Evolutionary conservation across 2,329 filamentous ascomycete genomes (phyloP).

Genomic region (Herpotrichia juniperi): DNA sequence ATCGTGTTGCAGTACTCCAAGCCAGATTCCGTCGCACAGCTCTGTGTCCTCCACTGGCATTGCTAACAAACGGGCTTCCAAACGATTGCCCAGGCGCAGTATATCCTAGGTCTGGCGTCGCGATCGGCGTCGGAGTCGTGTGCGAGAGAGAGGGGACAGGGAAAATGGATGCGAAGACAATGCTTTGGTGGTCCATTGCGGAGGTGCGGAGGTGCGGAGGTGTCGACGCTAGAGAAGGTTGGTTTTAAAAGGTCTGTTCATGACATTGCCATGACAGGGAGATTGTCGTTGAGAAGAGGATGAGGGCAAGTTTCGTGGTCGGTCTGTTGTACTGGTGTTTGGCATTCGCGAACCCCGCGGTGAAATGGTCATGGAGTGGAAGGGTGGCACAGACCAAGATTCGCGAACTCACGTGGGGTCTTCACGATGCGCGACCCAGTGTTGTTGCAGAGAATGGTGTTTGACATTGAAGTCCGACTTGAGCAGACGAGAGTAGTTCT

Average conservation of each 20-base stretch:
- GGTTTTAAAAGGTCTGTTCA: background rate
- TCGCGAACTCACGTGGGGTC: background rate
- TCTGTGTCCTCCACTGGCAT: slow-evolving; percentile 42
- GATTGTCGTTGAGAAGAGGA: too few species aligned
- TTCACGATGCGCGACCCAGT: too few species aligned
- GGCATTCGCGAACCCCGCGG: background rate
- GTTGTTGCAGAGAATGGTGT: too few species aligned
- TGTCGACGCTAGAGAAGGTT: slow-evolving; percentile 21
- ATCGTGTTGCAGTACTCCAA: slow-evolving; percentile 56
- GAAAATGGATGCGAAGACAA: slow-evolving; percentile 54
- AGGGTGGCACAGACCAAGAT: background rate
- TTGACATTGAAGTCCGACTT: too few species aligned
- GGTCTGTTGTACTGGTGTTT: background rate
- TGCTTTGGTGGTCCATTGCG: slow-evolving; percentile 41
- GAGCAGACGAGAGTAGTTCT: too few species aligned
- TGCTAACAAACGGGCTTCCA: slow-evolving; percentile 39
- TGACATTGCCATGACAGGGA: background rate
- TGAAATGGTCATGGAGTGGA: background rate
- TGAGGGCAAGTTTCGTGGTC: too few species aligned
- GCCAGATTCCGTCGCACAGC: slow-evolving; percentile 45
- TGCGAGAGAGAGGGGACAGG: slow-evolving; percentile 47
- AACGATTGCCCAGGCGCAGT: slow-evolving; percentile 47
- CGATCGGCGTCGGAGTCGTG: slow-evolving; percentile 51
- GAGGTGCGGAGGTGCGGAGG: slow-evolving; percentile 12
- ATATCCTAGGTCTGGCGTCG: slow-evolving; percentile 52